Percentiles rank a stretch among this genome's conserved stretches.
Evolutionary conservation across 768 basidiomycete genomes (phyloP).

Genomic region (Hortiboletus campestris): DNA sequence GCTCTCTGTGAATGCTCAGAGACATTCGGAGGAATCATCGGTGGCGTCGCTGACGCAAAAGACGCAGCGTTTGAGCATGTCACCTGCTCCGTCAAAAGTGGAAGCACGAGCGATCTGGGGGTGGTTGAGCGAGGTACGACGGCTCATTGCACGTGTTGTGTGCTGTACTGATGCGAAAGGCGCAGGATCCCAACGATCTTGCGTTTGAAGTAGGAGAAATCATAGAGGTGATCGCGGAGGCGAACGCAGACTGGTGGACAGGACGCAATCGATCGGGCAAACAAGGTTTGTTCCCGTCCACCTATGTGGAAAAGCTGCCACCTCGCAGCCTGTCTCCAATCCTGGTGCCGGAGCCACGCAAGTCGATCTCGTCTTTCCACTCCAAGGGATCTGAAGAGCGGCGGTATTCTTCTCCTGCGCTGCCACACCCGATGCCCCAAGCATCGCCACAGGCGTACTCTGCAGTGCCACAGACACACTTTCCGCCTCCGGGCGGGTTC

Average conservation of each 20-base stretch:
- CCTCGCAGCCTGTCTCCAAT: conserved; percentile 19
- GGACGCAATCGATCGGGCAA: conserved; percentile 59
- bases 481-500: conserved; percentile 17
- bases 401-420: conserved; percentile 18
- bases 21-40: conserved; percentile 17
- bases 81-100: conserved; percentile 21
- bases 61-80: conserved; percentile 25
- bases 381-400: conserved; percentile 9
- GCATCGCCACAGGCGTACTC: conserved; percentile 16
- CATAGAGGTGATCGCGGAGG: conserved; percentile 78
- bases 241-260: conserved; percentile 90
- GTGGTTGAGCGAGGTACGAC: conserved; percentile 30
- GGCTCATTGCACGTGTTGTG: background rate
- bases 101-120: conserved; percentile 32
- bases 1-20: conserved; percentile 30
- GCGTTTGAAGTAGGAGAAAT: conserved; percentile 72
- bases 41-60: conserved; percentile 22
- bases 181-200: conserved; percentile 74
- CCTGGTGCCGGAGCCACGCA: conserved; percentile 23
- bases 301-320: conserved; percentile 64
- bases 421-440: conserved; percentile 15
- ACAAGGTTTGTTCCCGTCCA: conserved; percentile 76
- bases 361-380: conserved; percentile 8
- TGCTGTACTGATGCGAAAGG: conserved; percentile 3
- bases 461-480: conserved; percentile 13